Evolutionary conservation across 2,329 filamentous ascomycete species (phyloP), one percentile per base, ranked within the genome.

Genomic region (Colletotrichum truncatum): DNA sequence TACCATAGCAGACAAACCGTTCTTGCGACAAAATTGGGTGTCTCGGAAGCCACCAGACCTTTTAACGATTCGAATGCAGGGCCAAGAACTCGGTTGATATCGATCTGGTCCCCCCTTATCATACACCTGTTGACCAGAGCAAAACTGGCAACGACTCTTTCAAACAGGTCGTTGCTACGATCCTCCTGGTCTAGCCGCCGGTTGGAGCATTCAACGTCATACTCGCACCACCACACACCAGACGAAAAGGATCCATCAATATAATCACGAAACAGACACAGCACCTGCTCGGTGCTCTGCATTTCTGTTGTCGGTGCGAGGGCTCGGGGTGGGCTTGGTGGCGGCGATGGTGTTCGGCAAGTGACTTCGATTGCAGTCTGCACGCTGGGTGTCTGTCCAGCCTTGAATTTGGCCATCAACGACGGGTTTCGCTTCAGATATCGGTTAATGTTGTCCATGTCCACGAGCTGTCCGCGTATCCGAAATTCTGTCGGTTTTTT

Each of bases 381-480:
- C 3, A 70, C 61, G 54, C 70, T 76, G 25, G 75, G 75, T 4
- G 70, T 64, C 12, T 76, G 68, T 12, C 75, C 75, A 7, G 74
- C 73, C 16, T 69, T 70, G 39, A 76, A 74, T 4, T 72, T 73
- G 39, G 75, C 71, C 21, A 78, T 70, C 9, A 78, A 71, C 2
- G 71, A 69, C 5, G 78, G 78, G 52, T 80, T 80, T 3, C 77
- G 73, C 66, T 79, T 77, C 28, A 81, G 71, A 39, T 80, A 81
- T 34, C 78, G 77, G 66, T 74, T 75, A 56, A 81, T 76, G 68
- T 78, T 80, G 45, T 80, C 75, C 48, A 78, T 69, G 55, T 79
- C 77, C 38, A 81, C 77, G 6, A 71, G 73, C 23, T 78, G 76
- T 3, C 77, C 78, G 28, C 78, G 76, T 21, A 80, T 78, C 18